A percentile compares a stretch with the other conserved stretches of the same genome.
These are phyloP conservation scores for Suillus spraguei DNA, from an alignment of 768 basidiomycete species.

Conservation along the genomic window DNA sequence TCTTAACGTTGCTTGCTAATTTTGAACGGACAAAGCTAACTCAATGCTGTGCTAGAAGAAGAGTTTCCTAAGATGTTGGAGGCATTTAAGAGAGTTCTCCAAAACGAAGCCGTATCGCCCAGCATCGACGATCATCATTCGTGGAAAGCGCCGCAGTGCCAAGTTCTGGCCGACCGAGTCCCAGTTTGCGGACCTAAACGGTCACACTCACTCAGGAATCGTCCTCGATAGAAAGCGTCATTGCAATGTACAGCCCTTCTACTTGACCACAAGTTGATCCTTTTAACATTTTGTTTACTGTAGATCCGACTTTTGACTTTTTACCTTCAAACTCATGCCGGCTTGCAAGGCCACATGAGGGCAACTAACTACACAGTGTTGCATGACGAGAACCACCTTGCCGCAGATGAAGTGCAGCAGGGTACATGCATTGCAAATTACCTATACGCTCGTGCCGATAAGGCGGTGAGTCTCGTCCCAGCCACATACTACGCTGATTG, in stretches of 20 bases:
- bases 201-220: constrained; percentile 79
- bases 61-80: constrained; percentile 65
- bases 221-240: constrained; percentile 78
- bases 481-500: constrained; percentile 83
- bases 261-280: constrained; percentile 19
- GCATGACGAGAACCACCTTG: constrained; percentile 74
- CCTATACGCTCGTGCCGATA: constrained; percentile 80
- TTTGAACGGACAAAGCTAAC: constrained; percentile 62
- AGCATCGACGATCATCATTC: constrained; percentile 70
- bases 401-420: constrained; percentile 72
- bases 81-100: constrained; percentile 53
- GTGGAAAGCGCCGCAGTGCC: constrained; percentile 69
- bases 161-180: constrained; percentile 61
- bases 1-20: neutral
- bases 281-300: neutral
- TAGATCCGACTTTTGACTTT: constrained; percentile 64
- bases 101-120: constrained; percentile 56
- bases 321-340: constrained; percentile 74
- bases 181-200: constrained; percentile 57
- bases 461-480: constrained; percentile 80
- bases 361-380: constrained; percentile 81
- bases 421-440: constrained; percentile 72
- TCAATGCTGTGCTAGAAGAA: constrained; percentile 54
- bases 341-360: constrained; percentile 69
- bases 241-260: constrained; percentile 52